phyloP scores from a whole-genome alignment of 1,139 yeast species.

The Hyphopichia burtonii region DNA sequence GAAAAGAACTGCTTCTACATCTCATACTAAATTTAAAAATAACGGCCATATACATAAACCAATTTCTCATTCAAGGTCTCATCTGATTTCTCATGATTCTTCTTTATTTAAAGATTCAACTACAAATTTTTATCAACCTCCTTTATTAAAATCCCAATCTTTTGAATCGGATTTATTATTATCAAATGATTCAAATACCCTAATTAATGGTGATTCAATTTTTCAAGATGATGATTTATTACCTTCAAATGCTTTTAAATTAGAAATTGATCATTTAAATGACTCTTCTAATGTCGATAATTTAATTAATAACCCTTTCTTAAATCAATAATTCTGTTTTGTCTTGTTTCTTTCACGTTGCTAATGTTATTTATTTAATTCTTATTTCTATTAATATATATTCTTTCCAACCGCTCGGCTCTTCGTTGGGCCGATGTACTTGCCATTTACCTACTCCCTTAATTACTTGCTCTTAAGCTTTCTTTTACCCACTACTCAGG shows the following conservation, averaged over 20 bases:
- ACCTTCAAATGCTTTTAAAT: constrained; percentile 14
- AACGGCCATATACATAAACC: constrained; percentile 36
- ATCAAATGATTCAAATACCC: background rate
- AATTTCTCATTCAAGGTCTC: constrained; percentile 1
- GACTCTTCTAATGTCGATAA: constrained; percentile 12
- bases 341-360: too few relatives aligned
- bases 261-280: constrained; percentile 7
- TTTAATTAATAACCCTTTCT: constrained; percentile 11
- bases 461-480: too few relatives aligned
- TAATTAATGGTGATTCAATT: background rate
- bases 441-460: too few relatives aligned
- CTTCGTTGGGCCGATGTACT: too few relatives aligned
- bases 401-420: too few relatives aligned
- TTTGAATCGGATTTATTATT: background rate
- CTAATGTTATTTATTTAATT: too few relatives aligned
- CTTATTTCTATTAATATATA: too few relatives aligned
- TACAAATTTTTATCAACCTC: background rate
- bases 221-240: constrained; percentile 5
- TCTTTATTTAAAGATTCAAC: background rate
- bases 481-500: too few relatives aligned
- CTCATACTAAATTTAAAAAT: constrained; percentile 23
- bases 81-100: background rate
- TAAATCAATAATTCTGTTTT: background rate
- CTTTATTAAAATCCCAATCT: background rate
- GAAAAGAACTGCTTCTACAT: constrained; percentile 16